Conservation (phyloP, 2,329 filamentous ascomycete species). For the Alternaria rosae region DNA sequence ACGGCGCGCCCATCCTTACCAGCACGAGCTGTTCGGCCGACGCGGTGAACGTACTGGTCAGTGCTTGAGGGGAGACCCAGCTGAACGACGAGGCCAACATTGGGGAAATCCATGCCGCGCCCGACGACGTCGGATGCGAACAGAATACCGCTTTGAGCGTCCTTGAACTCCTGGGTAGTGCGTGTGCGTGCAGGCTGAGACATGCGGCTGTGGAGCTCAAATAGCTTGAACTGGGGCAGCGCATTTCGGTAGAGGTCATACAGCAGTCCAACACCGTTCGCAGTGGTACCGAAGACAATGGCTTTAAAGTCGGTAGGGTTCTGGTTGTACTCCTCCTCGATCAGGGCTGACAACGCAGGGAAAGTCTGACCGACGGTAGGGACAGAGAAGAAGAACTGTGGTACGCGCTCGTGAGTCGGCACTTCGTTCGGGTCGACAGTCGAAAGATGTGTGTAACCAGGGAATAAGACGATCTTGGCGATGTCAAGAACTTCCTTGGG, state of each 20-base stretch:
- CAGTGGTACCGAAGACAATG: slow-evolving; percentile 58
- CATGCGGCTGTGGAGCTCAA: slow-evolving; percentile 56
- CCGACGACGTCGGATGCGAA: slow-evolving; percentile 60
- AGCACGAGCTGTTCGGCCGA: slow-evolving; percentile 53
- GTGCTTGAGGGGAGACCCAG: slow-evolving; percentile 59
- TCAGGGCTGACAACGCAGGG: slow-evolving; percentile 54
- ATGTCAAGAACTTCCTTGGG: slow-evolving; percentile 56
- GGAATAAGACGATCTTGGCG: slow-evolving; percentile 54
- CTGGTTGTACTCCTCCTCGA: slow-evolving; percentile 53
- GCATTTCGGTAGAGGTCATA: slow-evolving; percentile 49
- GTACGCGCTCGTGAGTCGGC: slow-evolving; percentile 58
- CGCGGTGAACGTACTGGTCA: slow-evolving; percentile 57
- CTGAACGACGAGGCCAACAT: slow-evolving; percentile 58
- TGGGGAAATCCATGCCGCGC: slow-evolving; percentile 61
- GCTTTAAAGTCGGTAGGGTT: slow-evolving; percentile 53
- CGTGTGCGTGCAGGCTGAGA: slow-evolving; percentile 52
- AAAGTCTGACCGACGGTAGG: slow-evolving; percentile 56
- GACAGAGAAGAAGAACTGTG: slow-evolving; percentile 58
- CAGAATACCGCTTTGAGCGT: slow-evolving; percentile 57
- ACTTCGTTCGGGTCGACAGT: slow-evolving; percentile 56
- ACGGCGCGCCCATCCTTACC: slow-evolving; percentile 61
- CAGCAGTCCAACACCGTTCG: slow-evolving; percentile 55
- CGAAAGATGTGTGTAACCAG: slow-evolving; percentile 52
- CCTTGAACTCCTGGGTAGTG: slow-evolving; percentile 56
- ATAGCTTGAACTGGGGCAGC: slow-evolving; percentile 47